phyloP scores from a whole-genome alignment of 2,329 filamentous ascomycete species.

The Scytalidium lignicola region DNA sequence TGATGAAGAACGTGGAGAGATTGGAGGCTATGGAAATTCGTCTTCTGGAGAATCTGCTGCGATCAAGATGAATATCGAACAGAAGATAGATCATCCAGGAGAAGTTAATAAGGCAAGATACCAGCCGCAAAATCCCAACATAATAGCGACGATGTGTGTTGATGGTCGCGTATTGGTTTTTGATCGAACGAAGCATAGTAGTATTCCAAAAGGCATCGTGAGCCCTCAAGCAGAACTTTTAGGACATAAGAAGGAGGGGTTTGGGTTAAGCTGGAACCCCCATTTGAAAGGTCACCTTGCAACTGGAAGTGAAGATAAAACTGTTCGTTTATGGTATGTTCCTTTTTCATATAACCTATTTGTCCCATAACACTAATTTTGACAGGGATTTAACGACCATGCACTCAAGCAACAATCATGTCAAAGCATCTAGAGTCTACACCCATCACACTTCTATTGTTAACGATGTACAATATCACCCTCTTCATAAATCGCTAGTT shows the following conservation, averaged over 20 bases:
- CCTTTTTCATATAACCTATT: slow-evolving; percentile 1
- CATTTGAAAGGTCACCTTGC: slow-evolving; percentile 74
- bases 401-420: slow-evolving; percentile 60
- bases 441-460: slow-evolving; percentile 87
- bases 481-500: slow-evolving; percentile 76
- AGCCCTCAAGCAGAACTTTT: slow-evolving; percentile 80
- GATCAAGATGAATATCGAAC: slow-evolving; percentile 86
- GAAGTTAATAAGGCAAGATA: slow-evolving; percentile 99
- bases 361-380: slow-evolving; percentile 6
- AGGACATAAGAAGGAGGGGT: slow-evolving; percentile 85
- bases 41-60: slow-evolving; percentile 60
- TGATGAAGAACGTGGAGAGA: slow-evolving; percentile 86
- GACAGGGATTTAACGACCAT: slow-evolving; percentile 74
- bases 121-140: slow-evolving; percentile 93
- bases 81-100: slow-evolving; percentile 92
- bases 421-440: slow-evolving; percentile 71
- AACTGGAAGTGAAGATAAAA: slow-evolving; percentile 87
- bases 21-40: slow-evolving; percentile 83
- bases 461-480: slow-evolving; percentile 96
- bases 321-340: slow-evolving; percentile 80
- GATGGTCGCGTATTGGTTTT: slow-evolving; percentile 88
- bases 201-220: slow-evolving; percentile 66
- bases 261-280: slow-evolving; percentile 89
- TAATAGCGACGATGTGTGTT: slow-evolving; percentile 88
- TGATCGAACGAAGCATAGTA: slow-evolving; percentile 90